Evolutionary conservation across 106 monocot genomes (phyloP), one percentile per base, ranked within the genome.

Genomic region (Hemerocallis citrina): DNA sequence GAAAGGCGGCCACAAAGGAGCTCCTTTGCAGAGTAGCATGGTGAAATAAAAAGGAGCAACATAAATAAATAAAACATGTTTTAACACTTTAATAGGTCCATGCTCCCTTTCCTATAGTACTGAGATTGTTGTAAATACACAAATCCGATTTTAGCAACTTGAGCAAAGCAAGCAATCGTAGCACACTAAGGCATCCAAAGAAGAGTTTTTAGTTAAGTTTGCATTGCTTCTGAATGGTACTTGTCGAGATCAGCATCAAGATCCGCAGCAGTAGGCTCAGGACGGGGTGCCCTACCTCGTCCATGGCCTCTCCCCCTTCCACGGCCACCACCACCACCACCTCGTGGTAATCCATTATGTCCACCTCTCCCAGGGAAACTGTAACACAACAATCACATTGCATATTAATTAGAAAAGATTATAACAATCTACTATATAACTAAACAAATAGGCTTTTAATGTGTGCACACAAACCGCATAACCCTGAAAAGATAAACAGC

Each of bases 211-310:
- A 67, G 85, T 73, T 89, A 81, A 33, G 62, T 76, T 29, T 90
- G 78, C 79, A 85, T 82, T 52, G 85, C 56, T 74, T 79, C 82
- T 32, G 78, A 19, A 65, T 82, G 85, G 61, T 90, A 90, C 60
- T 85, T 82, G 57, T 90, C 90, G 24, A 90, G 70, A 40, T 90
- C 90, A 56, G 90, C 85, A 76, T 90, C 90, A 41, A 90, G 90
- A 66, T 78, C 75, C 63, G 77, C 69, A 67, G 72, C 65, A 56
- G 86, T 79, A 13, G 70, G 27, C 7, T 44, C 48, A 14, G 69
- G 68, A 30, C 55, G 29, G 39, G 63, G 74, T 24, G 37, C 74
- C 36, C 61, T 68, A 6, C 76, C 76, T 40, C 65, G 34, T 5
- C 79, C 38, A 33, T 66, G 32, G 21, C 77, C 85, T 32, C 77